A percentile compares a stretch with the other conserved stretches of the same genome.
These are phyloP conservation scores for Leptomonas pyrrhocoris DNA, from an alignment of 208 protist species.

Conservation along the genomic window DNA sequence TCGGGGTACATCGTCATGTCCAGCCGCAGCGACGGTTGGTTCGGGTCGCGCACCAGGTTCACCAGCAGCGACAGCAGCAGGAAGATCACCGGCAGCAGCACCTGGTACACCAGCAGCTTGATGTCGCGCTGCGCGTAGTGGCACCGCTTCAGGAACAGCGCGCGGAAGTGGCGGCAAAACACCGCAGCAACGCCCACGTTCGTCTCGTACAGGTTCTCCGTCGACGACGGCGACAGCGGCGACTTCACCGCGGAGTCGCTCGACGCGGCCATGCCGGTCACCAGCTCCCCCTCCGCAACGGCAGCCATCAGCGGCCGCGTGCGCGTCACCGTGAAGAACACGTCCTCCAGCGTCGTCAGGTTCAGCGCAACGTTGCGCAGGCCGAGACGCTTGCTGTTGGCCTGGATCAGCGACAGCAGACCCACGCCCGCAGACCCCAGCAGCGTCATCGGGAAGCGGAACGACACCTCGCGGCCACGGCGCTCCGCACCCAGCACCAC, in stretches of 20 bases:
- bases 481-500: conserved; percentile 63
- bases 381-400: conserved; percentile 36
- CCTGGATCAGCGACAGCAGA: conserved; percentile 58
- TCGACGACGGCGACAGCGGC: neutral
- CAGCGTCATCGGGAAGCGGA: conserved; percentile 68
- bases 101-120: conserved; percentile 72
- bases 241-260: conserved; percentile 1
- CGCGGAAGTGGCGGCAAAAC: conserved; percentile 73
- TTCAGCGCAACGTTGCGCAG: conserved; percentile 66
- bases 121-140: conserved; percentile 79
- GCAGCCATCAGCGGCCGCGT: conserved; percentile 17
- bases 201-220: conserved; percentile 28
- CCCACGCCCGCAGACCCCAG: conserved; percentile 42
- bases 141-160: conserved; percentile 76
- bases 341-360: conserved; percentile 84
- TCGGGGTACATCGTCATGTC: conserved; percentile 72
- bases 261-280: conserved; percentile 9
- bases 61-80: conserved; percentile 76
- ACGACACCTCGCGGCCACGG: conserved; percentile 72
- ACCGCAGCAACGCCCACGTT: conserved; percentile 17
- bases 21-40: conserved; percentile 56
- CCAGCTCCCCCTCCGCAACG: conserved; percentile 14
- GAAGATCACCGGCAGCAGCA: conserved; percentile 77
- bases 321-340: conserved; percentile 65
- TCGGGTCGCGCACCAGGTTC: conserved; percentile 54